A percentile compares a stretch with the other conserved stretches of the same genome.
phyloP scores from a whole-genome alignment of 768 basidiomycete genomes.

The Leccinum arenicola region DNA sequence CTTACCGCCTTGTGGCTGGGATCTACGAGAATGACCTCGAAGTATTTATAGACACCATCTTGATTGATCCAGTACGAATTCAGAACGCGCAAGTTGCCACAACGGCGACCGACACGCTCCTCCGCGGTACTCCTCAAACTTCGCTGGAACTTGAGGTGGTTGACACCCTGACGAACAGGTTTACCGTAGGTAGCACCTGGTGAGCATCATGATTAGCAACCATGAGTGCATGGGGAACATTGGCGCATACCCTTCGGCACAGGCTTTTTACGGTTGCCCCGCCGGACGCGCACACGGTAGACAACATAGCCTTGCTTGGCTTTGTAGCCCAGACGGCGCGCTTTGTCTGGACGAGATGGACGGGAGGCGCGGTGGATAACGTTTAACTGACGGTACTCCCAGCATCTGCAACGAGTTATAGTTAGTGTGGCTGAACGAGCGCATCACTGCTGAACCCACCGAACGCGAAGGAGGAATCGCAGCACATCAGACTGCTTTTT shows the following conservation, averaged over 20 bases:
- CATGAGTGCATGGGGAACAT: neutral
- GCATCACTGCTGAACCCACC: conserved; percentile 46
- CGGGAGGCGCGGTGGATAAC: conserved; percentile 98
- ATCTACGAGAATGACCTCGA: conserved; percentile 97
- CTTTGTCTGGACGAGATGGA: conserved; percentile 98
- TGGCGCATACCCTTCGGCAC: conserved; percentile 84
- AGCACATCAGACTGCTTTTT: conserved; percentile 98
- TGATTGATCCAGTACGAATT: conserved; percentile 99
- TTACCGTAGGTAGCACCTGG: conserved; percentile 97
- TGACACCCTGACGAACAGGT: conserved; percentile 98
- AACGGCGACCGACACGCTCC: conserved; percentile 95
- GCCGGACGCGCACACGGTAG: conserved; percentile 95
- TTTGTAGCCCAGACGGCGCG: conserved; percentile 97
- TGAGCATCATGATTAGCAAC: neutral
- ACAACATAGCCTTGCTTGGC: conserved; percentile 99
- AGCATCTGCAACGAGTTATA: conserved; percentile 57
- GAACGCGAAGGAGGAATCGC: conserved; percentile 95
- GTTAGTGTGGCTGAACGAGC: conserved; percentile 4
- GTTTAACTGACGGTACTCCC: conserved; percentile 98
- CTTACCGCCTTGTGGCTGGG: conserved; percentile 90
- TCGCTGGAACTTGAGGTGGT: conserved; percentile 98
- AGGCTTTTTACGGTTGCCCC: conserved; percentile 99
- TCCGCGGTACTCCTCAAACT: conserved; percentile 91
- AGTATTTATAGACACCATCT: conserved; percentile 99
- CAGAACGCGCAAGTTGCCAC: conserved; percentile 93